Base-by-base conservation (phyloP, 2,329 filamentous ascomycete species). In the Hymenoscyphus fructigenus region DNA sequence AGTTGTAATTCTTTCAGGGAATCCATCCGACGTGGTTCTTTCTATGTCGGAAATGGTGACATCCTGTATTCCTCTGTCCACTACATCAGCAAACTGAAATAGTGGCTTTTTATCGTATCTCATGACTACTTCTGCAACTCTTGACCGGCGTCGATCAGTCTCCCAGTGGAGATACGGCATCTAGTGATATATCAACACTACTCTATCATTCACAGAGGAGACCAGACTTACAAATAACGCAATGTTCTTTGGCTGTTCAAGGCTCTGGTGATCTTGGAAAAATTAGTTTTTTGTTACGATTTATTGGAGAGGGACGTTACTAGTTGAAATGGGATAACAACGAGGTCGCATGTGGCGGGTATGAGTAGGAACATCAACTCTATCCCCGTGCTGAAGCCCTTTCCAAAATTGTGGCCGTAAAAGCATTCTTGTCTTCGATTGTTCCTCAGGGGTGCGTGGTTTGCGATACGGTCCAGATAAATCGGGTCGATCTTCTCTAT, bases 161-260 rank as follows among this genome's bases (percentile, higher is more conserved):
- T 73, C 72, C 73, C 73, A 75, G 47, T 74, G 72, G 3, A 75
- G 63, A 59, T 73, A 73, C 5, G 73, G 72, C 67, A 75, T 69
- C 72, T 74, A 57, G 14, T 34, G 14, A 58, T n/a, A 56, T 4
- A 23, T 50, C 10, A 50, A n/a, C n/a, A 3, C n/a, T 10, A 20
- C 4, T 44, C 41, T 23, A 6, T 7, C n/a, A 20, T 10, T 6
- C 20, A 20, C n/a, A 2, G 5, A 20, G 23, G 12, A 6, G 10
- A 20, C 9, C 6, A 50, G 9, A 58, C 69, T 57, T 60, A 69
- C 67, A 57, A 70, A 70, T 4, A 68, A 41, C 4, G 66, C 63
- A 55, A 69, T 62, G 41, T 69, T 69, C 20, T 62, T 65, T 20
- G 59, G 63, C 50, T 44, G 55, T 38, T 62, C 64, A 20, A 34